Base-by-base conservation (phyloP, 345 rosid genomes). In the Pistacia integerrima region DNA sequence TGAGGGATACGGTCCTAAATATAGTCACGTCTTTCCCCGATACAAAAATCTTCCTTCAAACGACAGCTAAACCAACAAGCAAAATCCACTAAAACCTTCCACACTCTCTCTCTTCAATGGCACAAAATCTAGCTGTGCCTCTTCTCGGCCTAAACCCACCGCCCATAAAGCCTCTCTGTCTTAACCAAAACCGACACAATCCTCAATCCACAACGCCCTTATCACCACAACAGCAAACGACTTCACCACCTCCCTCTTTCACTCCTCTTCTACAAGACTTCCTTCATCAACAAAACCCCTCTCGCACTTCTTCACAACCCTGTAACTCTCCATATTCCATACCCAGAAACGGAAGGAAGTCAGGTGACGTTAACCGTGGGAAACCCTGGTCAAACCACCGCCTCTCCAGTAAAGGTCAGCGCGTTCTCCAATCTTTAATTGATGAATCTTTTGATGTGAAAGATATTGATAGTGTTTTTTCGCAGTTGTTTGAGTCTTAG, bases 401-500 rank as follows among this genome's bases (percentile, higher is more conserved):
- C 70, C 87, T 95, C 63, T 95, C 98, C 73, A 63, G 81, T 38
- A 82, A 61, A 75, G 99, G 93, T 83, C 89, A 88, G 84, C 85
- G 73, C 66, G 73, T 90, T 84, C 87, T 95, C 20, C 73, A 82
- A 33, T 83, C 87, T 41, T 58, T 92, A 54, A 81, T 82, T 77
- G 90, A 90, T 64, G 86, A 92, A 1, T 93, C 22, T 22, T 22
- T 22, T 22, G 22, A 22, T 22, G 22, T 22, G 22, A 22, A 22
- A 22, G 22, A 22, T 22, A 22, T 22, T 22, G 22, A 22, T 22
- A 22, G 22, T 22, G 22, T 22, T 22, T 22, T 22, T 22, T 22
- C 22, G 22, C 22, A 22, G 22, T 22, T 22, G 22, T 22, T 22
- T 22, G 22, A 22, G 22, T 22, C 22, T 22, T 22, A 22, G 22